Conservation (phyloP, 768 basidiomycete genomes). For the Daedaleopsis nitida region DNA sequence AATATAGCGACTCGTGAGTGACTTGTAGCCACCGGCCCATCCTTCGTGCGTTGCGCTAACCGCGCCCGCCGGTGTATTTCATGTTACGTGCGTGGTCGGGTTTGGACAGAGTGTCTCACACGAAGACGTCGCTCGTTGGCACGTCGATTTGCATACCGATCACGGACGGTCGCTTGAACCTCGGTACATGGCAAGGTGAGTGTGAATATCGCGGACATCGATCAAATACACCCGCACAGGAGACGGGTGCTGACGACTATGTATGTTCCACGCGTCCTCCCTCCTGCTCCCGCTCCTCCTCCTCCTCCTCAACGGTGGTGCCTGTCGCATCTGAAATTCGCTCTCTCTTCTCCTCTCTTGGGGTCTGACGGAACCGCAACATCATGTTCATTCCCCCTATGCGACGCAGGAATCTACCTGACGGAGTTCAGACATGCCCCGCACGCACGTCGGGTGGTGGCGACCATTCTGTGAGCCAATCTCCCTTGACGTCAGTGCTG, state of each 20-base stretch:
- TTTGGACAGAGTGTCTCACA: slow-evolving; percentile 75
- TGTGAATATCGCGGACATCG: neutral
- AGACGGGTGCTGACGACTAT: neutral
- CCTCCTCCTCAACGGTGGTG: neutral
- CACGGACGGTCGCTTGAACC: slow-evolving; percentile 70
- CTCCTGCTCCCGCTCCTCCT: too few relatives aligned
- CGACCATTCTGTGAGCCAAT: slow-evolving; percentile 70
- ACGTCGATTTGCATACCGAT: slow-evolving; percentile 84
- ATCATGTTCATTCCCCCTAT: neutral
- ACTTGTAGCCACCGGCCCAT: neutral
- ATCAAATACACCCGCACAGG: neutral
- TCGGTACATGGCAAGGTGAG: slow-evolving; percentile 93
- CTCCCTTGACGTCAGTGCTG: neutral
- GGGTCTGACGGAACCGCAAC: neutral
- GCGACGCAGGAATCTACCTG: slow-evolving; percentile 71
- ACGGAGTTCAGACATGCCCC: slow-evolving; percentile 77
- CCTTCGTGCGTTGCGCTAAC: neutral
- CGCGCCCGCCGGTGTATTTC: neutral
- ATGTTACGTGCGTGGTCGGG: neutral
- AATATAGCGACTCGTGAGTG: slow-evolving; percentile 66
- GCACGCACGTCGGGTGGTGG: slow-evolving; percentile 72
- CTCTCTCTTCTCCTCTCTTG: neutral
- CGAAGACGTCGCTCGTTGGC: slow-evolving; percentile 86
- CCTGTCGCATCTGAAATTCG: neutral
- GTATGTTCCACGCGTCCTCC: neutral